These are phyloP conservation scores for Penicillium psychrofluorescens DNA, from an alignment of 495 filamentous ascomycete genomes.

Conservation along the genomic window DNA sequence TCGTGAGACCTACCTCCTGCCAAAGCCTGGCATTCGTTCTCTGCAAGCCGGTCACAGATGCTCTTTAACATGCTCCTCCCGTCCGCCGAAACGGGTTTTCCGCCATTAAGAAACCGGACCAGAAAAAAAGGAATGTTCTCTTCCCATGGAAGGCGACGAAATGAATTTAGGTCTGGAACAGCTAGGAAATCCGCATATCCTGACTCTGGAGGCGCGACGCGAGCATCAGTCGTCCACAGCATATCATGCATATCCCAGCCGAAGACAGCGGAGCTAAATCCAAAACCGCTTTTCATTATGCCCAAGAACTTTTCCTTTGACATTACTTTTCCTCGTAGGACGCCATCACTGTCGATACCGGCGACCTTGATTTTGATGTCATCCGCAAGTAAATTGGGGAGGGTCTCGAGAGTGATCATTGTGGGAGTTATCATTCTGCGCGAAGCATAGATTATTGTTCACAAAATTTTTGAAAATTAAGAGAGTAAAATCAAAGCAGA, in stretches of 20 bases:
- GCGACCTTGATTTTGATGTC: constrained; percentile 83
- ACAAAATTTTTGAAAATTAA: neutral
- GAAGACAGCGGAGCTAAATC: constrained; percentile 91
- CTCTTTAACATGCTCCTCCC: constrained; percentile 64
- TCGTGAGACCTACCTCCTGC: constrained; percentile 60
- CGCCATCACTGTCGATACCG: constrained; percentile 80
- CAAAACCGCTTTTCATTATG: constrained; percentile 71
- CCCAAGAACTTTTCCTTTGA: constrained; percentile 90
- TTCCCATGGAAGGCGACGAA: constrained; percentile 86
- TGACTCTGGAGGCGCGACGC: constrained; percentile 77
- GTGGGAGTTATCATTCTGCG: constrained; percentile 6
- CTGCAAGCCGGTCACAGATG: constrained; percentile 53
- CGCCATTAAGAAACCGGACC: constrained; percentile 60
- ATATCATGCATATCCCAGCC: constrained; percentile 96
- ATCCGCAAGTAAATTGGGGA: constrained; percentile 52
- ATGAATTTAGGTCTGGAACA: constrained; percentile 65
- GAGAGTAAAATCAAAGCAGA: neutral
- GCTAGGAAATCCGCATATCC: constrained; percentile 84
- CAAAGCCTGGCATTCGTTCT: constrained; percentile 63
- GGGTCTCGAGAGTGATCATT: constrained; percentile 17
- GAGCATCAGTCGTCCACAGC: constrained; percentile 73
- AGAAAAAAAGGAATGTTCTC: constrained; percentile 86
- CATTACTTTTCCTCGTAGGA: constrained; percentile 82
- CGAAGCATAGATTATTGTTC: no score
- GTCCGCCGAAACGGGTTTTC: constrained; percentile 59